These are phyloP conservation scores for Neophaeococcomyces mojaviensis DNA, from an alignment of 2,329 filamentous ascomycete genomes.

Conservation along the genomic window DNA sequence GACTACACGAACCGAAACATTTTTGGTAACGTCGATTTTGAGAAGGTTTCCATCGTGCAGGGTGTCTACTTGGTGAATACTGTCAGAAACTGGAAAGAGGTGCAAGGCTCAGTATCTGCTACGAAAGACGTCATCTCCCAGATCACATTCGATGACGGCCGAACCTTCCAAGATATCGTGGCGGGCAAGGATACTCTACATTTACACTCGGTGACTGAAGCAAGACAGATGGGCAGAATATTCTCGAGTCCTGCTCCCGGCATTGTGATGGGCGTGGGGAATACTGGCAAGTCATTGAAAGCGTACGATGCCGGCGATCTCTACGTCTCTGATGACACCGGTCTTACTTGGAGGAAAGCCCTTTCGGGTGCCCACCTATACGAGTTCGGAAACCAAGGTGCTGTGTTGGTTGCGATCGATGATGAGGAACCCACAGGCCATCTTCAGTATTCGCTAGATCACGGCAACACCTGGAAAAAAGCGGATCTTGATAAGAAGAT, in stretches of 20 bases:
- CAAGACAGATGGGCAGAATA: conserved; percentile 73
- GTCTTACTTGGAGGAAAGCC: conserved; percentile 68
- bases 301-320: conserved; percentile 67
- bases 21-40: conserved; percentile 79
- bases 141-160: conserved; percentile 93
- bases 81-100: conserved; percentile 76
- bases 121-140: conserved; percentile 66
- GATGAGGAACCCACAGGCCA: conserved; percentile 58
- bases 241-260: conserved; percentile 93
- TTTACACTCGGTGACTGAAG: conserved; percentile 83
- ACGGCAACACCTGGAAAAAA: conserved; percentile 75
- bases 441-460: conserved; percentile 75
- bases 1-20: conserved; percentile 83
- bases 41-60: conserved; percentile 85
- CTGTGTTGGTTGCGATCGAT: conserved; percentile 73
- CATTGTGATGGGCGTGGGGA: conserved; percentile 88
- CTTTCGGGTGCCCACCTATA: conserved; percentile 84
- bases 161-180: conserved; percentile 70
- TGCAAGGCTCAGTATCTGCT: conserved; percentile 45
- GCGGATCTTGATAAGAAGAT: conserved; percentile 63
- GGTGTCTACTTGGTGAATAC: conserved; percentile 86
- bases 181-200: conserved; percentile 63
- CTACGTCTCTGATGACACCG: conserved; percentile 86
- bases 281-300: conserved; percentile 68
- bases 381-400: conserved; percentile 90